phyloP scores from a whole-genome alignment of 2,329 filamentous ascomycete genomes.

The Paraconiothyrium brasiliense region DNA sequence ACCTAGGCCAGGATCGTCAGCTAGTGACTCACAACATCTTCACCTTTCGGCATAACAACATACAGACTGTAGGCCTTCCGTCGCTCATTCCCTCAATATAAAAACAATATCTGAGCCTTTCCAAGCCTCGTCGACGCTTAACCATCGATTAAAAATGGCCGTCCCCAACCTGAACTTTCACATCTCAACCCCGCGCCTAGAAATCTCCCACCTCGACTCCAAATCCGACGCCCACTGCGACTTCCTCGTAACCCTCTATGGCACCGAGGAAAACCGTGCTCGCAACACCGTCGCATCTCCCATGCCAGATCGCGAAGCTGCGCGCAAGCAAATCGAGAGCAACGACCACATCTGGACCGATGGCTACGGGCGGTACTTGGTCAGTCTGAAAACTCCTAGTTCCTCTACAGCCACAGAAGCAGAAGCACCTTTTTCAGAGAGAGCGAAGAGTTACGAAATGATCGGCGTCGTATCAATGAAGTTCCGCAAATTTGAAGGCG shows the following conservation, averaged over 20 bases:
- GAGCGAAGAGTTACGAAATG: constrained; percentile 3
- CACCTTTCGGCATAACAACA: neutral
- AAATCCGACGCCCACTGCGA: constrained; percentile 33
- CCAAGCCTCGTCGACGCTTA: too few species aligned
- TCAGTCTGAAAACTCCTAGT: constrained; percentile 28
- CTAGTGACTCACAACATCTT: constrained; percentile 4
- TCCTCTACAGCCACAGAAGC: neutral
- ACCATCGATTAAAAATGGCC: constrained; percentile 1
- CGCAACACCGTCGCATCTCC: constrained; percentile 22
- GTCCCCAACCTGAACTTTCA: constrained; percentile 28
- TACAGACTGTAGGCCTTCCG: neutral
- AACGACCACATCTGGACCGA: constrained; percentile 13
- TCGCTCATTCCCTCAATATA: neutral
- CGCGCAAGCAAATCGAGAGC: constrained; percentile 26
- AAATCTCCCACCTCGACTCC: constrained; percentile 30
- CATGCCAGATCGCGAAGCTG: constrained; percentile 30
- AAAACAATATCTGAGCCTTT: too few species aligned
- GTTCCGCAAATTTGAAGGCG: constrained; percentile 23
- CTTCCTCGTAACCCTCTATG: constrained; percentile 39
- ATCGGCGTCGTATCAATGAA: constrained; percentile 33
- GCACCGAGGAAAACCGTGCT: constrained; percentile 24
- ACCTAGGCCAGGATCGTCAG: neutral
- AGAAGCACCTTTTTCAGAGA: neutral
- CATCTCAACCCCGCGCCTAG: constrained; percentile 36
- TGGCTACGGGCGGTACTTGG: constrained; percentile 37